These are phyloP conservation scores for Fusarium gaditjirri DNA, from an alignment of 2,329 filamentous ascomycete species.

Conservation along the genomic window DNA sequence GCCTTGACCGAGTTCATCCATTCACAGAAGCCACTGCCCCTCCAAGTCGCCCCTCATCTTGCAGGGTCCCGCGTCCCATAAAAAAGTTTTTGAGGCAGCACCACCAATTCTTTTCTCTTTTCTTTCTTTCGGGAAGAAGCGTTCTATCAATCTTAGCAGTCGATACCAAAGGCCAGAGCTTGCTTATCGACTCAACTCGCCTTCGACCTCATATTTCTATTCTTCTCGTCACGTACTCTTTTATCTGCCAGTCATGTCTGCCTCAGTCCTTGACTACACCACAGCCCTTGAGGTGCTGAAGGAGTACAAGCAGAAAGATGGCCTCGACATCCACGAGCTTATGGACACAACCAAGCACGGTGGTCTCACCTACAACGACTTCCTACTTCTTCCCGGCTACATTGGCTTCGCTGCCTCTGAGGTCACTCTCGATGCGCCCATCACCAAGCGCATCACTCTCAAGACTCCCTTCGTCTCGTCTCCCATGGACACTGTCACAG, in stretches of 20 bases:
- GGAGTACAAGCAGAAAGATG: constrained; percentile 84
- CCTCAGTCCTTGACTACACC: constrained; percentile 74
- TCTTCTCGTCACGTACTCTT: constrained; percentile 43
- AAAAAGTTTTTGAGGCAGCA: constrained; percentile 55
- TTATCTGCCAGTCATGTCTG: constrained; percentile 69
- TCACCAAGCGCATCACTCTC: constrained; percentile 94
- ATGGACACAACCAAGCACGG: constrained; percentile 92
- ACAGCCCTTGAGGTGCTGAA: constrained; percentile 83
- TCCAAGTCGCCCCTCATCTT: constrained; percentile 21
- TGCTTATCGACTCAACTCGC: constrained; percentile 48
- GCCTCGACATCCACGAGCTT: constrained; percentile 85
- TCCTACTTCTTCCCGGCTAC: constrained; percentile 94
- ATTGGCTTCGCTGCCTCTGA: constrained; percentile 96
- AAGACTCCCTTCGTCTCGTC: constrained; percentile 98
- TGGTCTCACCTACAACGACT: constrained; percentile 98
- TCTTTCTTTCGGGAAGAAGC: constrained; percentile 66
- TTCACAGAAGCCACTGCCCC: constrained; percentile 23
- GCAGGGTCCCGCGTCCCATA: constrained; percentile 43
- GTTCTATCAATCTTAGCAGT: constrained; percentile 54
- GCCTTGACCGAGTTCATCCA: not conserved
- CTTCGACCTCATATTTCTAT: constrained; percentile 56
- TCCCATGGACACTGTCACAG: constrained; percentile 99
- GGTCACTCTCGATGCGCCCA: constrained; percentile 86
- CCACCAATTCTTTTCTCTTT: constrained; percentile 52
- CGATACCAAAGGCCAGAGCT: constrained; percentile 46